phyloP scores from a whole-genome alignment of 2,329 filamentous ascomycete species.

The Ophiostoma triangulosporum region DNA sequence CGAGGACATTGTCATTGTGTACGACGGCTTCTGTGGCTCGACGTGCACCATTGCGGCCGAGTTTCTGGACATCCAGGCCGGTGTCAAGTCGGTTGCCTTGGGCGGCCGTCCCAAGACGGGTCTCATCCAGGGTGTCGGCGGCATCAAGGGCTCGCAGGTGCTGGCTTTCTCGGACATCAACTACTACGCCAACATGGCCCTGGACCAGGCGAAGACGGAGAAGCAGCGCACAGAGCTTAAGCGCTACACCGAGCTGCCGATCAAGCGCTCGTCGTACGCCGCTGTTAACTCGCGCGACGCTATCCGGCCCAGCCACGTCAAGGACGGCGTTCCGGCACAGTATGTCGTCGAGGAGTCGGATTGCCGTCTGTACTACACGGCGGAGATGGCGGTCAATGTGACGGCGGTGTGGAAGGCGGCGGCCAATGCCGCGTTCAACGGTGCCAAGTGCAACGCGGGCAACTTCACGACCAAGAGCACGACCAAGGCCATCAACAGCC shows the following conservation, averaged over 20 bases:
- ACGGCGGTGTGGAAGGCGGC: conserved; percentile 33
- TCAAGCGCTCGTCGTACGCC: conserved; percentile 9
- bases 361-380: conserved; percentile 39
- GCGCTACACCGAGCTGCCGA: conserved; percentile 7
- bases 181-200: conserved; percentile 10
- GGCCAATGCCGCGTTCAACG: conserved; percentile 24
- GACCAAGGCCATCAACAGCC: conserved; percentile 3
- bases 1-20: conserved; percentile 45
- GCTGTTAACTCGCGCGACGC: conserved; percentile 27
- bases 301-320: conserved; percentile 22
- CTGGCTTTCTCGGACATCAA: conserved; percentile 10
- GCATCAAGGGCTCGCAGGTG: conserved; percentile 40
- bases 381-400: conserved; percentile 32
- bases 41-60: conserved; percentile 21
- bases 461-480: conserved; percentile 1
- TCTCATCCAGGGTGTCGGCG: conserved; percentile 51
- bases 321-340: conserved; percentile 31
- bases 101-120: conserved; percentile 42
- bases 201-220: conserved; percentile 7
- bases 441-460: conserved; percentile 9
- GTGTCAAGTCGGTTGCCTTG: conserved; percentile 45
- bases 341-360: conserved; percentile 34
- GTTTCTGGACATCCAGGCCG: conserved; percentile 20
- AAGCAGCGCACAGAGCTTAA: conserved; percentile 7
- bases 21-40: conserved; percentile 23